These are phyloP conservation scores for Castanospermum australe DNA, from an alignment of 306 rosid species.

Conservation along the genomic window DNA sequence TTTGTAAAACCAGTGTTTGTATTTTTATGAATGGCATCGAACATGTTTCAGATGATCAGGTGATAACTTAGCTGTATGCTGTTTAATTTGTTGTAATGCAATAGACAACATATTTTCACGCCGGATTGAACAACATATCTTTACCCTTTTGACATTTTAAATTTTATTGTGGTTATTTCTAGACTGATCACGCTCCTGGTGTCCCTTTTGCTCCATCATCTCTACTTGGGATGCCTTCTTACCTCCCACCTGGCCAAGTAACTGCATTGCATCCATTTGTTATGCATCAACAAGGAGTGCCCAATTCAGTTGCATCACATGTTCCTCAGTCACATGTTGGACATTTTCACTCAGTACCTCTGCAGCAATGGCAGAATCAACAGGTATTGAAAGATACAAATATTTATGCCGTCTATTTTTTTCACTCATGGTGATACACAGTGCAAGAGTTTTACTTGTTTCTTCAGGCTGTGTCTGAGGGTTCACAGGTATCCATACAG, in stretches of 20 bases:
- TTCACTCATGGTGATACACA: not conserved
- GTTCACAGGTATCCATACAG: constrained; percentile 54
- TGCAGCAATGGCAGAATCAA: constrained; percentile 89
- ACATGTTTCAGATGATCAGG: not conserved
- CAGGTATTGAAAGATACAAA: constrained; percentile 52
- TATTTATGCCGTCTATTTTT: not conserved
- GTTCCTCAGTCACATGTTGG: constrained; percentile 82
- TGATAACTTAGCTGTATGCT: not conserved
- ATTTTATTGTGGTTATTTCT: constrained; percentile 25
- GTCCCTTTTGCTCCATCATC: constrained; percentile 78
- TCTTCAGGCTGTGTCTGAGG: constrained; percentile 62
- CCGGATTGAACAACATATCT: not conserved
- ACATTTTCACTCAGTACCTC: constrained; percentile 71
- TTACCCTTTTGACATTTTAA: not conserved
- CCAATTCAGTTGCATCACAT: constrained; percentile 74
- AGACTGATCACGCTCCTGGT: constrained; percentile 68
- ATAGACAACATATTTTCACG: not conserved
- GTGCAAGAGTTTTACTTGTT: constrained; percentile 23
- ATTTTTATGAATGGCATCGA: not conserved
- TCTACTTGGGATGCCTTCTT: constrained; percentile 84
- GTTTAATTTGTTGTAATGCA: not conserved
- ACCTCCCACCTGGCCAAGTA: constrained; percentile 84
- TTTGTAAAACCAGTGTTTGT: not conserved
- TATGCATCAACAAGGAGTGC: constrained; percentile 86
- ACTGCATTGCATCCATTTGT: constrained; percentile 83